phyloP scores from a whole-genome alignment of 768 basidiomycete genomes.

The Coprinopsis strossmayeri region DNA sequence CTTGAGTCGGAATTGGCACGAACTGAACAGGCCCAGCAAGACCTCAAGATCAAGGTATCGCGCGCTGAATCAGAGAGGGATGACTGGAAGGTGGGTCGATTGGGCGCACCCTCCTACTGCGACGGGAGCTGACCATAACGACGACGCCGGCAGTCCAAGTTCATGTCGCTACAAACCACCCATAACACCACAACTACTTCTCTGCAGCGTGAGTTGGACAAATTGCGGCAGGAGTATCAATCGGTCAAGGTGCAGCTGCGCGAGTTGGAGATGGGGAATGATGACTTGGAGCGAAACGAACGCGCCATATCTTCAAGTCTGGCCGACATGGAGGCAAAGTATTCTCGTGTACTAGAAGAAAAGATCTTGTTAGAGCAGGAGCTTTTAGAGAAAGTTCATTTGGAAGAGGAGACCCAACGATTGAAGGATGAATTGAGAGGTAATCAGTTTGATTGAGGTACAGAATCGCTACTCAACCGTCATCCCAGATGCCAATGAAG shows the following conservation, averaged over 20 bases:
- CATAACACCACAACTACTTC: conserved; percentile 89
- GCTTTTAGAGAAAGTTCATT: conserved; percentile 78
- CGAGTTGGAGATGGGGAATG: conserved; percentile 96
- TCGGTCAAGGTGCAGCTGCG: conserved; percentile 66
- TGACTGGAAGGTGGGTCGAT: conserved; percentile 79
- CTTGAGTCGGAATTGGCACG: conserved; percentile 85
- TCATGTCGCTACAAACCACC: conserved; percentile 80
- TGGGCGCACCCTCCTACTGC: neutral
- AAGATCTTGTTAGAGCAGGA: conserved; percentile 97
- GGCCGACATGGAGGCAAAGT: conserved; percentile 81
- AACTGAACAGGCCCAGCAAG: conserved; percentile 80
- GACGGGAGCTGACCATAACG: conserved; percentile 6
- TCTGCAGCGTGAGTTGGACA: conserved; percentile 87
- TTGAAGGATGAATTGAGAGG: conserved; percentile 92
- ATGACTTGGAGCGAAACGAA: conserved; percentile 94
- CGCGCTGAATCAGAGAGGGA: conserved; percentile 73
- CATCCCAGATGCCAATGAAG: conserved; percentile 70
- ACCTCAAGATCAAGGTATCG: conserved; percentile 64
- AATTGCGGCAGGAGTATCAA: conserved; percentile 69
- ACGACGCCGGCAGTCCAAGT: conserved; percentile 51
- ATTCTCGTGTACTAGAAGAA: conserved; percentile 88
- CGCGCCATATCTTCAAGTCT: conserved; percentile 79
- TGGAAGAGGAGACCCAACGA: conserved; percentile 89
- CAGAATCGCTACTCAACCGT: conserved; percentile 13
- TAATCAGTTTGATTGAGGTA: conserved; percentile 23